Evolutionary conservation across 352 stramenopile genomes (phyloP).

Genomic region (Globisporangium cederbergense): DNA sequence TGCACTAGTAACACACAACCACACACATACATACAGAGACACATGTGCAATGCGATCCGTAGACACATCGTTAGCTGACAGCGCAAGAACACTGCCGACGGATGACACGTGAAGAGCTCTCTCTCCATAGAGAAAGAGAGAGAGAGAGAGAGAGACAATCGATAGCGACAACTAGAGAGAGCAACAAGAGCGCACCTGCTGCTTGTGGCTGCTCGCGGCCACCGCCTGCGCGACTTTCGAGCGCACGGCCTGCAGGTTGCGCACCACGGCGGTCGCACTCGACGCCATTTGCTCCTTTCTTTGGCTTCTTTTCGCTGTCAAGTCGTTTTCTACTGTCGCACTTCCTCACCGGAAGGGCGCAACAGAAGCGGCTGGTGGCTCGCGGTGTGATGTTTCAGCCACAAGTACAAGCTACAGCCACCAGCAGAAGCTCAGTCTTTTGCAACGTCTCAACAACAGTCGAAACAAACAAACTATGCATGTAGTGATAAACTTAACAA

Average conservation of each 20-base stretch:
- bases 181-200: slow-evolving; percentile 24
- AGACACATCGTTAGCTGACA: neutral
- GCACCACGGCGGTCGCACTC: slow-evolving; percentile 28
- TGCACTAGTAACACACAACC: slow-evolving; percentile 32
- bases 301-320: neutral
- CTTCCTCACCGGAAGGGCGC: neutral
- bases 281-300: slow-evolving; percentile 1
- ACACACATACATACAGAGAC: neutral
- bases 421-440: neutral
- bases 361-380: neutral
- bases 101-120: neutral
- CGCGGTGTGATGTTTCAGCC: neutral
- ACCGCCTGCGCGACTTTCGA: slow-evolving; percentile 57
- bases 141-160: neutral
- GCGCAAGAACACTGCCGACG: neutral
- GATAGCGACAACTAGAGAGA: neutral
- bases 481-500: no score
- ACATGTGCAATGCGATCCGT: neutral
- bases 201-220: slow-evolving; percentile 42
- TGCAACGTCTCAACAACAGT: no score
- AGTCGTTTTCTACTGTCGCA: neutral
- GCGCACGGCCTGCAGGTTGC: slow-evolving; percentile 61
- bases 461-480: no score
- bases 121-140: neutral
- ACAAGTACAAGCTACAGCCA: neutral